Base-by-base conservation (phyloP, 2,329 filamentous ascomycete species). In the Ceratocystis lukuohia region DNA sequence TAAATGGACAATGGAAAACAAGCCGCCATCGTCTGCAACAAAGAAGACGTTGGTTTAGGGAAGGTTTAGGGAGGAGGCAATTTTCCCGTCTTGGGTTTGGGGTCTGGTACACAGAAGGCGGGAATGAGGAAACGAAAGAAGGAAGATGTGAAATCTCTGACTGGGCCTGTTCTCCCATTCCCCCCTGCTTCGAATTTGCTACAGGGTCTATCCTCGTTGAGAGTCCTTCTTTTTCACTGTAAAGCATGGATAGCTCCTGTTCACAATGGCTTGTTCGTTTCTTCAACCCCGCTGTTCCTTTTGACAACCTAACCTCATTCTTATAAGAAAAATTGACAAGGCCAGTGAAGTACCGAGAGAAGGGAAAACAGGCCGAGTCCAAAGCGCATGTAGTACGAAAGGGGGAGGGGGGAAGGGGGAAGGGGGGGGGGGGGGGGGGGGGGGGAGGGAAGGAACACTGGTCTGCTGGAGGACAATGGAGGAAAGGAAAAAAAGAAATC, bases 31-130 rank as follows among this genome's bases (percentile, higher is more conserved):
- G 22, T 22, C 0, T 8, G 22, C 22, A 57, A 57, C 20, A 10
- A 76, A 76, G 46, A 50, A 20, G 46, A 50, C 22, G 17, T 37
- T 37, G 33, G 8, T 37, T 22, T 50, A 20, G 22, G 46, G 46
- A 50, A n/a, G 46, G 17, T 8, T 50, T 20, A 50, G 46, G 46
- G 10, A 8, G 20, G 17, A 50, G 46, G 22, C 20, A 3, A 3
- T n/a, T 20, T 50, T 50, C 22, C 46, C 33, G 8, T 12, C 33
- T 37, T 37, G 33, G 33, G 33, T 3, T 37, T 37, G 33, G 33
- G 33, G 22, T 15, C 71, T 75, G 28, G 50, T 28, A 30, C 50
- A 57, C 25, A 57, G 12, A 28, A 15, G 20, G 10, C 46, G 20
- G 46, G 25, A 12, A 57, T 25, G 50, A 25, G 50, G 25, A 25